Percentiles rank a stretch among this genome's conserved stretches.
phyloP scores from a whole-genome alignment of 768 basidiomycete species.

The Termitomyces sp. region DNA sequence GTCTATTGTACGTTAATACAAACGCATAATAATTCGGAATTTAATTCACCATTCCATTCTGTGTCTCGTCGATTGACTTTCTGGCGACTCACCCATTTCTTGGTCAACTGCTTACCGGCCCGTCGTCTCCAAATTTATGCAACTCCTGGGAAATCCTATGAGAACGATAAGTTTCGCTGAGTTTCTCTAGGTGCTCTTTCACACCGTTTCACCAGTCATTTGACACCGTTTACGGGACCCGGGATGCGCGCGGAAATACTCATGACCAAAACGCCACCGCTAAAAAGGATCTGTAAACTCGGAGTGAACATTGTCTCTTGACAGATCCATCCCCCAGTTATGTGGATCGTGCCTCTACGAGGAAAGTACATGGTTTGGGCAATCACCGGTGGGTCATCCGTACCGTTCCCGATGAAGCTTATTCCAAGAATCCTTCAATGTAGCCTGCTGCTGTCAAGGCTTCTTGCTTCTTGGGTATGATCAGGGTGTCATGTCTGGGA shows the following conservation, averaged over 20 bases:
- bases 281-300: background rate
- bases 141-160: background rate
- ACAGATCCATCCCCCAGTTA: slow-evolving; percentile 13
- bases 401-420: background rate
- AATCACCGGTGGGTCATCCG: slow-evolving; percentile 30
- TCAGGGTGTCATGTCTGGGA: slow-evolving; percentile 43
- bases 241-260: background rate
- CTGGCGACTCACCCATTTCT: background rate
- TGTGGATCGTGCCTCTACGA: slow-evolving; percentile 36
- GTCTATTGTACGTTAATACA: background rate
- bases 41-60: background rate
- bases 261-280: background rate
- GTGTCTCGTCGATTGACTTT: too few relatives aligned
- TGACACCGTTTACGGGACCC: background rate
- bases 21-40: background rate
- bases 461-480: slow-evolving; percentile 38
- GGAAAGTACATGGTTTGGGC: slow-evolving; percentile 39
- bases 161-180: background rate
- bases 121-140: background rate
- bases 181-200: background rate
- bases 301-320: background rate
- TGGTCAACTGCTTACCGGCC: background rate
- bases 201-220: background rate
- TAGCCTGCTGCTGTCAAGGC: slow-evolving; percentile 41
- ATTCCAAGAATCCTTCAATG: background rate